Conservation (phyloP, 1,284 basidiomycete genomes). For the Melampsora americana region DNA sequence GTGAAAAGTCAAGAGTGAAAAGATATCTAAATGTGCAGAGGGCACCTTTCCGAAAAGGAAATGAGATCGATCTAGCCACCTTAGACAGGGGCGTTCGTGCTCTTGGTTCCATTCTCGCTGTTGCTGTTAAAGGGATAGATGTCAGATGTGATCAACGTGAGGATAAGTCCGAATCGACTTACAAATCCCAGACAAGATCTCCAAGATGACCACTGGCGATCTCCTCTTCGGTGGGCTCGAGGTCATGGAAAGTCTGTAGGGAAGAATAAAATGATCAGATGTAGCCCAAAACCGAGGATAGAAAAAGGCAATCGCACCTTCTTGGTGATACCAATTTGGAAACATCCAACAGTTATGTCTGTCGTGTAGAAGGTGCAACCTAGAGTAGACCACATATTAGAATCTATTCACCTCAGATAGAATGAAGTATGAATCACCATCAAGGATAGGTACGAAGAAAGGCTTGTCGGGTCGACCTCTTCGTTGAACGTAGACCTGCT, state of each 20-base stretch:
- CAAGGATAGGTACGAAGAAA: neutral
- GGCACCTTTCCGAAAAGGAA: too few relatives aligned
- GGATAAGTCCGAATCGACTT: neutral
- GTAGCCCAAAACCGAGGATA: neutral
- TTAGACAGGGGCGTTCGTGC: neutral
- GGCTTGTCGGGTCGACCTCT: neutral
- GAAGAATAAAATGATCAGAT: neutral
- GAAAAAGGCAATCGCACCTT: neutral
- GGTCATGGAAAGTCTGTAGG: neutral
- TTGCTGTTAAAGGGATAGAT: neutral
- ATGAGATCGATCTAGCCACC: too few relatives aligned
- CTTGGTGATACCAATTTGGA: neutral
- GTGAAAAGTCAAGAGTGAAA: too few relatives aligned
- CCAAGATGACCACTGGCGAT: neutral
- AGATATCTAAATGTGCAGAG: too few relatives aligned
- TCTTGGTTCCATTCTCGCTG: neutral
- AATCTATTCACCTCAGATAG: neutral
- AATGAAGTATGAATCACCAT: neutral
- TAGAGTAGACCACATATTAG: neutral
- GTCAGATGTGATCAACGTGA: neutral
- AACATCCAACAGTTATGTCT: neutral
- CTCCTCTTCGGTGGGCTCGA: neutral
- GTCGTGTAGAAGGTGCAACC: neutral
- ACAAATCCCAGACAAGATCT: neutral
- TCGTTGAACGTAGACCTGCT: constrained; percentile 3